Evolutionary conservation across 208 protist genomes (phyloP).

Genomic region (Trypanosoma boissoni): DNA sequence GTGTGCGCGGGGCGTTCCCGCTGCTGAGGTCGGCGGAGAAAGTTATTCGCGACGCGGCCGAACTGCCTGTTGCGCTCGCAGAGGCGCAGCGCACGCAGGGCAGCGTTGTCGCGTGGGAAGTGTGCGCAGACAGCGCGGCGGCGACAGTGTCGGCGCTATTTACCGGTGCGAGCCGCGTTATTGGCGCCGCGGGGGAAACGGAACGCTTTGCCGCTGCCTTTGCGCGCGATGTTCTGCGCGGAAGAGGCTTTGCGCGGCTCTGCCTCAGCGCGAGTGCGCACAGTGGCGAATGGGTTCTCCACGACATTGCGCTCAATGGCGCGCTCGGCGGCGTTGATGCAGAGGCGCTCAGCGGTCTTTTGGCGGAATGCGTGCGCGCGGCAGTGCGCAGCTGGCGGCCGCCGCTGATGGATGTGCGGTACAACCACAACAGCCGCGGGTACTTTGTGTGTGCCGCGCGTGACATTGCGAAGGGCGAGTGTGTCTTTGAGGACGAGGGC

Average conservation of each 20-base stretch:
- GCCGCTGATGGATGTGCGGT: slow-evolving; percentile 15
- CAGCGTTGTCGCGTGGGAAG: too few relatives aligned
- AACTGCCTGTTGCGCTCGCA: slow-evolving; percentile 12
- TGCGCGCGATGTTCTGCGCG: neutral
- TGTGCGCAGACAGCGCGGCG: too few relatives aligned
- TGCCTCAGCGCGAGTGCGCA: too few relatives aligned
- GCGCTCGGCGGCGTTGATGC: neutral
- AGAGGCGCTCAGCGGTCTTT: neutral
- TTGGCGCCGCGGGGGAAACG: too few relatives aligned
- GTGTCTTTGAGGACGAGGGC: slow-evolving; percentile 81
- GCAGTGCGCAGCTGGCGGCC: neutral
- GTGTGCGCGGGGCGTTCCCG: slow-evolving; percentile 20
- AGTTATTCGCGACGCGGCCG: slow-evolving; percentile 20
- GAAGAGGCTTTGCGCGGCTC: slow-evolving; percentile 1
- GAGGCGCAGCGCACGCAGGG: slow-evolving; percentile 19
- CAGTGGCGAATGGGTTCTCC: neutral
- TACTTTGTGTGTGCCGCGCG: slow-evolving; percentile 62
- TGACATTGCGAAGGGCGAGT: slow-evolving; percentile 41
- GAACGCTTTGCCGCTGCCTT: neutral
- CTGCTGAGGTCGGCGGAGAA: slow-evolving; percentile 21
- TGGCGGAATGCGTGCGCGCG: slow-evolving; percentile 13
- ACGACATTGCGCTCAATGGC: too few relatives aligned
- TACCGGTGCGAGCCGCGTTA: too few relatives aligned
- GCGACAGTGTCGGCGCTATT: too few relatives aligned
- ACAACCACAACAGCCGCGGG: slow-evolving; percentile 29